Conservation (phyloP, 176 grass and related monocot genomes). For the Raddia guianensis region DNA sequence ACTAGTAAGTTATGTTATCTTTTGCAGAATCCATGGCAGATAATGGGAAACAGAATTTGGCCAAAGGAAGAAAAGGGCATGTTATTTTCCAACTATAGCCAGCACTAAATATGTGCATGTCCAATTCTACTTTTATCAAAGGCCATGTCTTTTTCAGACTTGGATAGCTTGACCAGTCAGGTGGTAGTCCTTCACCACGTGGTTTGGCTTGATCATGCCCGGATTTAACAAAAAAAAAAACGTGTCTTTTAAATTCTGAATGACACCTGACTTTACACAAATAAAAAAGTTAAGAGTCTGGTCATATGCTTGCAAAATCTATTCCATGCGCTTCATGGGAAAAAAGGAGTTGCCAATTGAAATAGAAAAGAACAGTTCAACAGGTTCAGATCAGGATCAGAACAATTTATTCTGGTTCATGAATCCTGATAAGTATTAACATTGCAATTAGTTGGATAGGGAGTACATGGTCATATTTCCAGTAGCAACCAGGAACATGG, state of each 20-base stretch:
- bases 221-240: conserved; percentile 17
- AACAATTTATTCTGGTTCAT: conserved; percentile 25
- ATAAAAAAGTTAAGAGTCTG: conserved; percentile 10
- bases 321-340: not conserved
- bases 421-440: conserved; percentile 17
- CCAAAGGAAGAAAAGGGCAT: conserved; percentile 29
- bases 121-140: conserved; percentile 31
- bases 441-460: conserved; percentile 33
- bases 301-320: conserved; percentile 21
- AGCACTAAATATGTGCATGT: conserved; percentile 24
- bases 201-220: conserved; percentile 23
- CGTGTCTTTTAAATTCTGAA: conserved; percentile 10
- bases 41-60: conserved; percentile 26
- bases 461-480: conserved; percentile 16
- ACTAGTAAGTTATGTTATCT: conserved; percentile 71
- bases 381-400: conserved; percentile 24
- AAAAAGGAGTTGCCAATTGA: conserved; percentile 17
- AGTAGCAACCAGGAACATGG: not conserved
- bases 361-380: conserved; percentile 35
- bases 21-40: conserved; percentile 22
- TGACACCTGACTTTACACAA: conserved; percentile 15
- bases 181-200: conserved; percentile 17
- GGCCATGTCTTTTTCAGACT: conserved; percentile 37
- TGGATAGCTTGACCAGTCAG: conserved; percentile 27
- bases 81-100: conserved; percentile 41